phyloP scores from a whole-genome alignment of 2,329 filamentous ascomycete genomes.

The Colletotrichum liriopes region DNA sequence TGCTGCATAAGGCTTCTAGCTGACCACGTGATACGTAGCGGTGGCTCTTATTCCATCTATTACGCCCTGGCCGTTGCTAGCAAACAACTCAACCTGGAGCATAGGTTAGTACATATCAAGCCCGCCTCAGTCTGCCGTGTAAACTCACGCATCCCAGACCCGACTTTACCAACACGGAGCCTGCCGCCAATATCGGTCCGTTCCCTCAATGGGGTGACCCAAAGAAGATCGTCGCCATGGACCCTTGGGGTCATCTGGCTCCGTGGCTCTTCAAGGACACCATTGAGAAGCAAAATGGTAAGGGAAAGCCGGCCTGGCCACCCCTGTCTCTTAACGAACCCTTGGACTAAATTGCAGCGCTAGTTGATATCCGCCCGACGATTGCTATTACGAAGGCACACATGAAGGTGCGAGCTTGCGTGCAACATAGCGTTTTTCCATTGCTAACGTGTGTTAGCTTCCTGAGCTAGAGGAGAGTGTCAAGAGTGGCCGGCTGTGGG shows the following conservation, averaged over 20 bases:
- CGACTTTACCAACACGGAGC: conserved; percentile 85
- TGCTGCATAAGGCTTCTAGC: neutral
- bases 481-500: conserved; percentile 79
- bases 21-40: conserved; percentile 55
- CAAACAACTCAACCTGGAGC: conserved; percentile 87
- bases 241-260: conserved; percentile 90
- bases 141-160: conserved; percentile 56
- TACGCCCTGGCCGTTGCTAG: conserved; percentile 93
- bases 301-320: conserved; percentile 34
- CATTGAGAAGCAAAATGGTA: conserved; percentile 81
- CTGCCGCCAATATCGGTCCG: conserved; percentile 89
- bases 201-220: conserved; percentile 91
- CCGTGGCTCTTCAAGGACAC: conserved; percentile 87
- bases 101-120: conserved; percentile 65
- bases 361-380: conserved; percentile 88
- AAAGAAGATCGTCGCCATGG: conserved; percentile 98
- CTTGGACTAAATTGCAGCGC: conserved; percentile 2
- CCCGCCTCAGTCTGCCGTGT: neutral
- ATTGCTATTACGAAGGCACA: conserved; percentile 94
- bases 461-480: conserved; percentile 95
- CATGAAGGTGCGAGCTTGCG: conserved; percentile 76
- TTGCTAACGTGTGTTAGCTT: conserved; percentile 62
- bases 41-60: conserved; percentile 96
- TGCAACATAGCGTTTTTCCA: neutral
- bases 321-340: neutral